Conservation (phyloP, 73 alveolate species). For the Paramecium pentaurelia region DNA sequence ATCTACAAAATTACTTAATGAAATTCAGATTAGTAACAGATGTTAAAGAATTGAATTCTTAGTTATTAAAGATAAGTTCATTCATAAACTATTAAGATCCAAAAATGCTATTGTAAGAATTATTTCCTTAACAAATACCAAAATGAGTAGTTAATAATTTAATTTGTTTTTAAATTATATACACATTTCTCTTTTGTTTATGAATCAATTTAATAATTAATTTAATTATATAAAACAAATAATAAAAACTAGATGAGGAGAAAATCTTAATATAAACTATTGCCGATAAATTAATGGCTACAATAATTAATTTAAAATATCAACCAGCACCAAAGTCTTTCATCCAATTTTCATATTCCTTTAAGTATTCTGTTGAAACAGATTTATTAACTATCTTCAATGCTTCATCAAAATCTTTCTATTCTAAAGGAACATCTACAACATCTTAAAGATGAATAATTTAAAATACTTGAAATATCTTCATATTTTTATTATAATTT, state of each 20-base stretch:
- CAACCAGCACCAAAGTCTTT: conserved; percentile 79
- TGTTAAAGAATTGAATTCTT: neutral
- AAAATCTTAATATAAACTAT: neutral
- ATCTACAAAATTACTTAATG: neutral
- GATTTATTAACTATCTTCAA: conserved; percentile 75
- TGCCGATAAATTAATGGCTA: neutral
- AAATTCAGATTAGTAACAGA: neutral
- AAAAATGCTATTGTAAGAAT: neutral
- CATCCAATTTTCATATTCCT: conserved; percentile 84
- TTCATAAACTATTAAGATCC: neutral
- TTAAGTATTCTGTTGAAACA: conserved; percentile 71
- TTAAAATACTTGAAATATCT: conserved; percentile 13
- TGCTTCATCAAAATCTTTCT: conserved; percentile 83
- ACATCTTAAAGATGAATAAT: conserved; percentile 49
- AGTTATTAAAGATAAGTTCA: neutral
- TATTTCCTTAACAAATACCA: neutral
- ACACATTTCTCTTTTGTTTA: neutral
- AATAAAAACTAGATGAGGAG: neutral
- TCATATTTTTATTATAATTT: conserved; percentile 18
- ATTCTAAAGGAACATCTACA: conserved; percentile 72
- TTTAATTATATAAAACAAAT: neutral
- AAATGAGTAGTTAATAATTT: neutral
- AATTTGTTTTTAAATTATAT: neutral
- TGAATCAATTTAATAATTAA: too few species aligned
- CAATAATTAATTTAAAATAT: conserved; percentile 33